These are phyloP conservation scores for Auriscalpium vulgare DNA, from an alignment of 768 basidiomycete species.

Conservation along the genomic window DNA sequence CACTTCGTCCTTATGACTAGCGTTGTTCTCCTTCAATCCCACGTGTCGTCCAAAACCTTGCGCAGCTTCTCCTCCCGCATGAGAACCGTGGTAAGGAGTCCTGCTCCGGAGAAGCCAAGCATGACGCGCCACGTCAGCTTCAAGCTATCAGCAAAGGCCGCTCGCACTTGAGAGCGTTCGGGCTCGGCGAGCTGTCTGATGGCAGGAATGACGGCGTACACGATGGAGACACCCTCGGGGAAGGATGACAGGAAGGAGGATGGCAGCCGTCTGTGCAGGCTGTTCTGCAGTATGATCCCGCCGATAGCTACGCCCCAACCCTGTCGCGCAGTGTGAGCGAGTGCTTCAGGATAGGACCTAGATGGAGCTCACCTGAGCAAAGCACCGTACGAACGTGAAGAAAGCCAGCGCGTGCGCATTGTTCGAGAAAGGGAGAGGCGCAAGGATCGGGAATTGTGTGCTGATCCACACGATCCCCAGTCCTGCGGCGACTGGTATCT, in stretches of 20 bases:
- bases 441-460: conserved; percentile 15
- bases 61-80: conserved; percentile 18
- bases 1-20: no score
- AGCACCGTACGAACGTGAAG: conserved; percentile 20
- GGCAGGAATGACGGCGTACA: conserved; percentile 39
- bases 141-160: conserved; percentile 36
- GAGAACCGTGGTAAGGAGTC: conserved; percentile 26
- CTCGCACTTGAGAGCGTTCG: conserved; percentile 26
- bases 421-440: conserved; percentile 22
- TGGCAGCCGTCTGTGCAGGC: conserved; percentile 35
- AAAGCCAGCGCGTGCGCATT: conserved; percentile 28
- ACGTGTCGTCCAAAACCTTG: not conserved
- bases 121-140: conserved; percentile 34
- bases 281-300: conserved; percentile 42
- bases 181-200: conserved; percentile 29
- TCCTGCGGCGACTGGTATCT: conserved; percentile 4
- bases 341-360: no score
- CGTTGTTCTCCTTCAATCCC: not conserved
- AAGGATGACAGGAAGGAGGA: conserved; percentile 26
- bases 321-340: conserved; percentile 16
- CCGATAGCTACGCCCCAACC: conserved; percentile 47
- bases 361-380: conserved; percentile 13
- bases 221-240: conserved; percentile 31
- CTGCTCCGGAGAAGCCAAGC: conserved; percentile 31
- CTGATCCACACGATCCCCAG: conserved; percentile 6